Evolutionary conservation across 2,329 filamentous ascomycete genomes (phyloP), one percentile per base, ranked within the genome.

Genomic region (Aureobasidium sp.): DNA sequence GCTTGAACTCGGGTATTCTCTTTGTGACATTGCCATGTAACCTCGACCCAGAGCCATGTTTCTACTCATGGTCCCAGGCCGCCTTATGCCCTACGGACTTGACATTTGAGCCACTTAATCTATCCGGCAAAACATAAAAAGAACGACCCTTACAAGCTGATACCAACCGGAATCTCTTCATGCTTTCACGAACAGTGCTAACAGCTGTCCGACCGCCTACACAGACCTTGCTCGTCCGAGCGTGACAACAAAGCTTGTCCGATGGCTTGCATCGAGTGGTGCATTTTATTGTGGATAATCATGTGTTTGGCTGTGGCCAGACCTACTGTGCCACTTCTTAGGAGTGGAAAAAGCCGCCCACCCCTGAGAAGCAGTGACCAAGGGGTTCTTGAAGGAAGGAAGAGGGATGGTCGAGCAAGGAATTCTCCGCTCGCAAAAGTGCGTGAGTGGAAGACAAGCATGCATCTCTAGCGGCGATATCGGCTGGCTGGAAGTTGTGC

Each of bases 281-380:
- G 52, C 29, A 44, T 29, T 27, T 45, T 34, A 13, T 4, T 41
- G 50, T 29, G 21, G 37, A 42, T 21, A 3, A 3, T 54, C 15
- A 7, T 42, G 25, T 41, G 25, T 41, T 54, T 42, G 52, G 39
- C 53, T 57, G 30, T 21, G 53, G 30, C 53, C 53, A 57, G 53
- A 57, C 39, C 53, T 27, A 15, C 52, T 44, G 53, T 57, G 50
- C 37, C 37, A 29, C 53, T 34, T 21, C 39, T 21, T 34, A 3
- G 34, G 53, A 21, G n/a, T 30, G 39, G 53, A 39, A 48, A 58
- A 34, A 57, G 53, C 53, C 52, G 41, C 32, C 32, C 42, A 25
- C 54, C 54, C 54, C 54, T 58, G 54, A 58, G 42, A 48, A 58
- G 54, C 54, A 58, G 54, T 47, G 54, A 58, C 54, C 54, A 58